A percentile compares a stretch with the other conserved stretches of the same genome.
Evolutionary conservation across 345 rosid genomes (phyloP).

Genomic region (Salix viminalis): DNA sequence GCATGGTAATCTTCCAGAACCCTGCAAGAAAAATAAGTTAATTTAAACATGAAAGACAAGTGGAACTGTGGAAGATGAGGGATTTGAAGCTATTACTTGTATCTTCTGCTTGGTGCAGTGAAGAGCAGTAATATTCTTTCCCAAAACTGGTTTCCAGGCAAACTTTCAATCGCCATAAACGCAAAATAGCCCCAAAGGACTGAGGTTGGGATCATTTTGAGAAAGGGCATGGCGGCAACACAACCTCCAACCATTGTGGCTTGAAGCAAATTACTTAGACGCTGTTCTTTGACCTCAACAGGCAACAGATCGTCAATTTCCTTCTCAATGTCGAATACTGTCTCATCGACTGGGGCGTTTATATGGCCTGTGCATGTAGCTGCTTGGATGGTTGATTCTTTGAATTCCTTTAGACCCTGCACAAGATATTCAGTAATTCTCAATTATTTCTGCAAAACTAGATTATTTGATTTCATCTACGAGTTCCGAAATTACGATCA

Average conservation of each 20-base stretch:
- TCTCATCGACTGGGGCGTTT: slow-evolving; percentile 30
- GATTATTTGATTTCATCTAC: background rate
- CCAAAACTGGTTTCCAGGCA: slow-evolving; percentile 35
- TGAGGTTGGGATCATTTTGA: slow-evolving; percentile 34
- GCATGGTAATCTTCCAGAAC: slow-evolving; percentile 34
- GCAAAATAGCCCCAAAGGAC: slow-evolving; percentile 37
- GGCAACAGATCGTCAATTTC: slow-evolving; percentile 34
- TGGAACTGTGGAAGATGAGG: background rate
- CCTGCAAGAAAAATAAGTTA: slow-evolving; percentile 7
- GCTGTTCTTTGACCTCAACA: slow-evolving; percentile 26
- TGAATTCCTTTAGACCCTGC: slow-evolving; percentile 29
- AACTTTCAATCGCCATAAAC: slow-evolving; percentile 33
- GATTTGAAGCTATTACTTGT: slow-evolving; percentile 18
- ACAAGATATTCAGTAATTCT: background rate
- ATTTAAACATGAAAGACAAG: background rate
- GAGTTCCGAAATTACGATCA: background rate
- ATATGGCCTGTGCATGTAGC: slow-evolving; percentile 28
- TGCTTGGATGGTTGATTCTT: slow-evolving; percentile 31
- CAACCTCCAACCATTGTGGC: slow-evolving; percentile 30
- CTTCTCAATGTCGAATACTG: slow-evolving; percentile 29
- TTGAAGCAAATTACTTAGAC: slow-evolving; percentile 30
- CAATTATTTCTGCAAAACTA: background rate
- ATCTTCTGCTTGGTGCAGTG: slow-evolving; percentile 34
- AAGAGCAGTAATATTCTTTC: slow-evolving; percentile 31
- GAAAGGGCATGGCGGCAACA: slow-evolving; percentile 34